Evolutionary conservation across 176 grass and related monocot species (phyloP).

Genomic region (Carex littledalei): DNA sequence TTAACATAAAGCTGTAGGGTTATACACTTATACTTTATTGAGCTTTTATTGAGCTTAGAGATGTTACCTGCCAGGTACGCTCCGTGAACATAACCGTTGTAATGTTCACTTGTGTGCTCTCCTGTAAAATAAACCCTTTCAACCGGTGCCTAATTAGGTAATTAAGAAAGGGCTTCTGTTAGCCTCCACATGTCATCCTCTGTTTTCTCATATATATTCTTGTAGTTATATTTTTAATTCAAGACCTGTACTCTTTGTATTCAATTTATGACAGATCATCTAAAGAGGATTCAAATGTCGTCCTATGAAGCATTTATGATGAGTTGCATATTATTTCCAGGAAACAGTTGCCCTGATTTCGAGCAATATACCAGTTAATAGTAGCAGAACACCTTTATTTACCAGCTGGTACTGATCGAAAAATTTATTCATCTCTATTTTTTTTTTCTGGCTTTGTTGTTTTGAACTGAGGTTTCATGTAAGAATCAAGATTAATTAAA

Average conservation of each 20-base stretch:
- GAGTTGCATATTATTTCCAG: too few species aligned
- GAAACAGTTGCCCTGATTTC: too few species aligned
- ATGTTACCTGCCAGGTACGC: conserved; percentile 43
- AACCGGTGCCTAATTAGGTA: conserved; percentile 32
- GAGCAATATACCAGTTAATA: too few species aligned
- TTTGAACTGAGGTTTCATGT: too few species aligned
- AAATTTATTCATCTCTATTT: too few species aligned
- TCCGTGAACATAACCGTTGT: conserved; percentile 55
- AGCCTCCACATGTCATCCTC: background rate
- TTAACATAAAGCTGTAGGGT: background rate
- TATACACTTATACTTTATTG: too few species aligned
- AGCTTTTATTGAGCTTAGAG: background rate
- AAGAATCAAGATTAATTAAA: too few species aligned
- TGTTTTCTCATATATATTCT: background rate
- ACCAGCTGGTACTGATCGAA: too few species aligned
- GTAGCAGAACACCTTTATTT: too few species aligned
- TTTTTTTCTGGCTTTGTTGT: too few species aligned
- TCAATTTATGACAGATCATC: background rate
- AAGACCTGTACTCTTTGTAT: background rate
- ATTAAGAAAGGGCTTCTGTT: background rate
- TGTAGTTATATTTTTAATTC: background rate
- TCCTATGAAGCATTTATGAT: too few species aligned
- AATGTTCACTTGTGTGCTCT: conserved; percentile 44
- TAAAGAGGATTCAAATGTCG: too few species aligned
- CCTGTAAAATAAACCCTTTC: conserved; percentile 61